Evolutionary conservation across 345 rosid genomes (phyloP).

Genomic region (Syzygium oleosum): DNA sequence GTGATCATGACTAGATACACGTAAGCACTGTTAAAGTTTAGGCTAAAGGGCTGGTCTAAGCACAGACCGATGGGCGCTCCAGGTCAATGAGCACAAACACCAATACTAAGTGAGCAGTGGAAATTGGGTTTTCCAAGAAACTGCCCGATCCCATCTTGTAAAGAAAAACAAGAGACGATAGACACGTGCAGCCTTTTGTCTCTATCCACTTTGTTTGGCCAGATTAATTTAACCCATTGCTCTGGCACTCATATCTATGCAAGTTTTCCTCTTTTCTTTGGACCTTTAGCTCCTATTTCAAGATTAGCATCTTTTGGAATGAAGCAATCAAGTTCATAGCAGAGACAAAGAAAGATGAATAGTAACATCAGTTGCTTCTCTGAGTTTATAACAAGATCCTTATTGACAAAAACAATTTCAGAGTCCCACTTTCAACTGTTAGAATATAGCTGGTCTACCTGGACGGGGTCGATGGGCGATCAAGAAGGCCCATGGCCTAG

Average conservation of each 20-base stretch:
- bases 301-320: not conserved
- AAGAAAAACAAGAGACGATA: not conserved
- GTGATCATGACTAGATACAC: too few relatives aligned
- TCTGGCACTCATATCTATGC: not conserved
- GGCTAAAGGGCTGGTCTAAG: not conserved
- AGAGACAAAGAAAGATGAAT: not conserved
- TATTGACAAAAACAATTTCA: not conserved
- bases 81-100: not conserved
- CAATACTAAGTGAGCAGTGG: accelerated
- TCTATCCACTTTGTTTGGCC: not conserved
- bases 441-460: not conserved
- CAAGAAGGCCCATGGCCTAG: too few relatives aligned
- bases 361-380: not conserved
- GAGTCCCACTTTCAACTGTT: not conserved
- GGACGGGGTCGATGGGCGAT: too few relatives aligned
- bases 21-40: not conserved
- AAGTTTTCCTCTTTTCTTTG: not conserved
- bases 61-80: not conserved
- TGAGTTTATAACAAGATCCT: not conserved
- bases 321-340: not conserved
- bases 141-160: not conserved
- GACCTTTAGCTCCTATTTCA: not conserved
- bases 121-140: not conserved
- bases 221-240: not conserved
- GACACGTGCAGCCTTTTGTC: not conserved